Conservation (phyloP, 495 filamentous ascomycete species). For the Talaromyces adpressus region DNA sequence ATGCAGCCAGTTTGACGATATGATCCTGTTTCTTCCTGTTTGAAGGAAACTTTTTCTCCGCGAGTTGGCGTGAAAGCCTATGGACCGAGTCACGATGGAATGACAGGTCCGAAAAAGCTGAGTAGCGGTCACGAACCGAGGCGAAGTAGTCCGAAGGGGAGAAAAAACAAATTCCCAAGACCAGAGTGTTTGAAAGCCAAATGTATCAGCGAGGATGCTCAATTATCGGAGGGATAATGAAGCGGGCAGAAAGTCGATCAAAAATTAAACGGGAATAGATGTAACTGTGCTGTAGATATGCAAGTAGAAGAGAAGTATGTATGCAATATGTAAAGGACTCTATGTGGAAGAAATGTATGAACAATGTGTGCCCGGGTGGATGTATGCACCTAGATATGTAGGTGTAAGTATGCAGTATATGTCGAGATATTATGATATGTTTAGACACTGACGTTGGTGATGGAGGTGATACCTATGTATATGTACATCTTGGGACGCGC, state of each 20-base stretch:
- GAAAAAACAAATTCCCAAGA: background rate
- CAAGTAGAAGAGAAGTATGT: conserved; percentile 5
- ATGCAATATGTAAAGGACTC: background rate
- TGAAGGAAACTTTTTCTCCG: background rate
- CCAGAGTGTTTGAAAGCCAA: background rate
- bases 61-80: background rate
- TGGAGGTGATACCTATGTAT: background rate
- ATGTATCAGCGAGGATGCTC: background rate
- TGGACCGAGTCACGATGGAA: background rate
- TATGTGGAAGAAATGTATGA: background rate
- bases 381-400: background rate
- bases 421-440: background rate
- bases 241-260: background rate
- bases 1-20: conserved; percentile 34
- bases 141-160: background rate
- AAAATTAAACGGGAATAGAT: background rate
- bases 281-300: conserved; percentile 5
- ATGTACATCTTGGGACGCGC: conserved; percentile 1
- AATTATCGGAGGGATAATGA: background rate
- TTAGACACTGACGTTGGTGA: background rate
- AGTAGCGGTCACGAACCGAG: conserved; percentile 1
- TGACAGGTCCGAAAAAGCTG: background rate
- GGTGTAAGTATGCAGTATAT: background rate
- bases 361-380: background rate
- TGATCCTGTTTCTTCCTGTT: background rate